Evolutionary conservation across 1,284 basidiomycete species (phyloP), one percentile per base, ranked within the genome.

Genomic region (Dichomitus squalens): DNA sequence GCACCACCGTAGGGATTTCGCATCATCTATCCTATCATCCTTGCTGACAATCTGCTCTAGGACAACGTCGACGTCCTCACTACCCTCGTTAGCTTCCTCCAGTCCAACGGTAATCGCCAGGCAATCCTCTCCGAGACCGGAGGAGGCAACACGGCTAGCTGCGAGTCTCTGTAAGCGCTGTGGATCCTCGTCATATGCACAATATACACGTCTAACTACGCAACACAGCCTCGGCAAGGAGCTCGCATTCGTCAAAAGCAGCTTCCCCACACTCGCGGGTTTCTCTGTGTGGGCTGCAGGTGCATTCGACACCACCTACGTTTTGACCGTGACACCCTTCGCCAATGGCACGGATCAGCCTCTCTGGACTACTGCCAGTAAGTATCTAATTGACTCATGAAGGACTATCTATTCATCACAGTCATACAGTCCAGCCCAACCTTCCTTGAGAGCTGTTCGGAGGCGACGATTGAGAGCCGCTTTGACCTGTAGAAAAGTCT

Each of bases 41-140:
- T 21, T 2, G 35, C 48, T 55, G n/a, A 55, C 23, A 3, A 40
- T 2, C 23, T 7, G n/a, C 16, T 20, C 27, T 49, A 74, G 71
- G 75, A 79, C 69, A 83, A 82, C 60, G 75, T 82, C 36, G 71
- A 73, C 53, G 75, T 79, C 8, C 68, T 83, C 55, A 71, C 72
- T 35, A 76, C 74, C 14, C 76, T 85, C 20, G 76, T 78, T 35
- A 64, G 64, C 39, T 85, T 77, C 74, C 72, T 86, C 36, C 66
- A 79, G 57, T 49, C 67, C 14, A 80, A 81, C 62, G 81, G 80
- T 27, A 76, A 79, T 66, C 76, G 84, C 43, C 80, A 84, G 66
- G 84, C 83, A 2, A 72, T 86, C 63, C 72, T 84, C 27, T 79
- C 78, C 55, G 84, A 86, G 71, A 84, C 82, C 31, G 84, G 84